A percentile compares a stretch with the other conserved stretches of the same genome.
Conservation (phyloP, 768 basidiomycete genomes). For the Cytidiella melzeri region DNA sequence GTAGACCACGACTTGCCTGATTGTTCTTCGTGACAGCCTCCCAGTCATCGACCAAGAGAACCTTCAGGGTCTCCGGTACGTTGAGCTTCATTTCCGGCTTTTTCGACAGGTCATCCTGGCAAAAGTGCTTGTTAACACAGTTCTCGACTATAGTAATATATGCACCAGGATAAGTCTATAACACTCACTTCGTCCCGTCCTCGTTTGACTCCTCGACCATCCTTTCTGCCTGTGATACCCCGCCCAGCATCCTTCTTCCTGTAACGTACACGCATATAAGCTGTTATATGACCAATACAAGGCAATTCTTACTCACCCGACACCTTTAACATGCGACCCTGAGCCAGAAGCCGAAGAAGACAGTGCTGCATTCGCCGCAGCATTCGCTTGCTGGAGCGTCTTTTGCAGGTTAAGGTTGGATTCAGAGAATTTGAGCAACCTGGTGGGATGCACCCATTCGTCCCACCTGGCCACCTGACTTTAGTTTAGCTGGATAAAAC, state of each 20-base stretch:
- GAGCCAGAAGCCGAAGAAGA: slow-evolving; percentile 23
- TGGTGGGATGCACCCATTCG: slow-evolving; percentile 85
- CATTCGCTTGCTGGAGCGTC: slow-evolving; percentile 43
- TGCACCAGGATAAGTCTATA: too few relatives aligned
- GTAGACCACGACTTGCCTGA: slow-evolving; percentile 45
- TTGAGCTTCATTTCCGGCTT: slow-evolving; percentile 87
- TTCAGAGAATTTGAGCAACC: slow-evolving; percentile 83
- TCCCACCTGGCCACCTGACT: slow-evolving; percentile 66
- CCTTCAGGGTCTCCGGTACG: slow-evolving; percentile 87
- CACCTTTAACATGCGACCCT: slow-evolving; percentile 11
- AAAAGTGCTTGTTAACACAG: too few relatives aligned
- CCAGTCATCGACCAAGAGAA: slow-evolving; percentile 94
- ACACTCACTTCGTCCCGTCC: slow-evolving; percentile 68
- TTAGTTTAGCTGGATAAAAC: background rate
- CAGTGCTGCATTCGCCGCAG: slow-evolving; percentile 30
- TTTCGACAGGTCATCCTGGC: slow-evolving; percentile 72
- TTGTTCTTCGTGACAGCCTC: slow-evolving; percentile 93
- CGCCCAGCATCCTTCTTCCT: slow-evolving; percentile 15
- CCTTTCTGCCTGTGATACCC: slow-evolving; percentile 39
- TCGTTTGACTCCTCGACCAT: slow-evolving; percentile 63
- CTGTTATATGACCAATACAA: too few relatives aligned
- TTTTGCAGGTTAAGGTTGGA: slow-evolving; percentile 76
- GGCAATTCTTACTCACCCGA: slow-evolving; percentile 4
- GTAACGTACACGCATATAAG: background rate
- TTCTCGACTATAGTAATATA: too few relatives aligned